Conservation (phyloP, 768 basidiomycete genomes). For the Boletus subparvulus region DNA sequence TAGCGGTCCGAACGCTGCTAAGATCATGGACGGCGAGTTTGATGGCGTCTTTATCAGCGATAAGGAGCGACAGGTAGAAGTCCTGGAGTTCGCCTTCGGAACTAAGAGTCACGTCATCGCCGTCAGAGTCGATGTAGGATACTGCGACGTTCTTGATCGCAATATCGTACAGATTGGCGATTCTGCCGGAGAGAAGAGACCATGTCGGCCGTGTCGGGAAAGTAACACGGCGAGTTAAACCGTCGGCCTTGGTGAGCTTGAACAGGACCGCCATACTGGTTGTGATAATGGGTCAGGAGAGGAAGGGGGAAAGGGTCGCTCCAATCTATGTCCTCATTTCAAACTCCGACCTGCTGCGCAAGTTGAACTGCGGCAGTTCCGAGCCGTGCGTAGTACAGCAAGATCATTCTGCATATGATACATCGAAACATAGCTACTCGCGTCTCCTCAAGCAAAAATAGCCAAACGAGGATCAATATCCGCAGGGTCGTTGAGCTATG, state of each 20-base stretch:
- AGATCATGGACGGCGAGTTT: conserved; percentile 69
- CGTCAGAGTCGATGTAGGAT: conserved; percentile 70
- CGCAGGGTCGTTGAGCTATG: conserved; percentile 67
- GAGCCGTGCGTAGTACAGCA: background rate
- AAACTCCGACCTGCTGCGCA: conserved; percentile 46
- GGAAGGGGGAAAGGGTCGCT: background rate
- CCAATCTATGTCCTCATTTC: conserved; percentile 30
- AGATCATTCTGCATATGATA: background rate
- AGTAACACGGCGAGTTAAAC: conserved; percentile 57
- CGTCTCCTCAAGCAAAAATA: conserved; percentile 60
- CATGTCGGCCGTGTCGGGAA: conserved; percentile 57
- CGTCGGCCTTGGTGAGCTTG: conserved; percentile 61
- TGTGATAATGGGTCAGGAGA: conserved; percentile 37
- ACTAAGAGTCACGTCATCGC: conserved; percentile 75
- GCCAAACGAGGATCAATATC: conserved; percentile 63
- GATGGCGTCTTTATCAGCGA: conserved; percentile 32
- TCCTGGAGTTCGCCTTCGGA: conserved; percentile 78
- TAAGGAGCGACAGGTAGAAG: conserved; percentile 48
- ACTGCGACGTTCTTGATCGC: conserved; percentile 59
- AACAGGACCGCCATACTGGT: conserved; percentile 48
- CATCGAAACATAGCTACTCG: background rate
- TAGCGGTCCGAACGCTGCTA: conserved; percentile 33
- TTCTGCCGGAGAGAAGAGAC: conserved; percentile 53
- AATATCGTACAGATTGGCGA: conserved; percentile 54
- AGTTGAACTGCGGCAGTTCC: conserved; percentile 5